Percentiles rank a stretch among this genome's conserved stretches.
Evolutionary conservation across 208 protist genomes (phyloP).

Genomic region (Acanthamoeba royreba): DNA sequence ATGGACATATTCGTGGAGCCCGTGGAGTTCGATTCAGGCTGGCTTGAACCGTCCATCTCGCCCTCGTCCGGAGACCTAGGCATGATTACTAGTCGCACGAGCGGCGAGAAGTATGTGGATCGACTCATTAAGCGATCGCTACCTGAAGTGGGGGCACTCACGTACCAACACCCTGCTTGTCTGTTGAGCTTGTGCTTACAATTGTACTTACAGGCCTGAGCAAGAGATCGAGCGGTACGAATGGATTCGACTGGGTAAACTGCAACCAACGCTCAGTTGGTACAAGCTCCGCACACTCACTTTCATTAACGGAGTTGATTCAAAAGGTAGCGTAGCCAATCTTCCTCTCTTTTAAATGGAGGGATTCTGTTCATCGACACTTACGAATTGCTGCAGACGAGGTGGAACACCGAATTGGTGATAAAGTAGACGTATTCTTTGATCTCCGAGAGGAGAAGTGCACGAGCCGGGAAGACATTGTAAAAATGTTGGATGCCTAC

Average conservation of each 20-base stretch:
- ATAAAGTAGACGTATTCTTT: too few species aligned
- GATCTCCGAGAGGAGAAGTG: too few species aligned
- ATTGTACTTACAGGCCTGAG: not conserved
- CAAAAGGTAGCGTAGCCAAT: not conserved
- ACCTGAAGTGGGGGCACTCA: not conserved
- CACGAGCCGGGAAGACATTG: too few species aligned
- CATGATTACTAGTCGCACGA: not conserved
- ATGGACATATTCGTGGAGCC: conserved; percentile 45
- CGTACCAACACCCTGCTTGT: not conserved
- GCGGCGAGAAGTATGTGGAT: not conserved
- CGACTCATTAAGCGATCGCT: not conserved
- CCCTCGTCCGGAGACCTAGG: not conserved
- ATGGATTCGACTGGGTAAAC: not conserved
- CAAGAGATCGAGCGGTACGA: not conserved
- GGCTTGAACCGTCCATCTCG: not conserved
- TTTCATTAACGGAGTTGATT: not conserved
- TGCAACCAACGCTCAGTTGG: not conserved
- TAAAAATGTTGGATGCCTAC: too few species aligned
- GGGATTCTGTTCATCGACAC: too few species aligned
- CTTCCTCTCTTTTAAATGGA: not conserved
- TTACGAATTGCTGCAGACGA: too few species aligned
- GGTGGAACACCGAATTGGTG: too few species aligned
- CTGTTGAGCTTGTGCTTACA: not conserved
- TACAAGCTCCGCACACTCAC: not conserved
- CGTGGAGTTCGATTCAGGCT: conserved; percentile 18